phyloP scores from a whole-genome alignment of 2,329 filamentous ascomycete genomes.

The Ophiostoma australiae region DNA sequence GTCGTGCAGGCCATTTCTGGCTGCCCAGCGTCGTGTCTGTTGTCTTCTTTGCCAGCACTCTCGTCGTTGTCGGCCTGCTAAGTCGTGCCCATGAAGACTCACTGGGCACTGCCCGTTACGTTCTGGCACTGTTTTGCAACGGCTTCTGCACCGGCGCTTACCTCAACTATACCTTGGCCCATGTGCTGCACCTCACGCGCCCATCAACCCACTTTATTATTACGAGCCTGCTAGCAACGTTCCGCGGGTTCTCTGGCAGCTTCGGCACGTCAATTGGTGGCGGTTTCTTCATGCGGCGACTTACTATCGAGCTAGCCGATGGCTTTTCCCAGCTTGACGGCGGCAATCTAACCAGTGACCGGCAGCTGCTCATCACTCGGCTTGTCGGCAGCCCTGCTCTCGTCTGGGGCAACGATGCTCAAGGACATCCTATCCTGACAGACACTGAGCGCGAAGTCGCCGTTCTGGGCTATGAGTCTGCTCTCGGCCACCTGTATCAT shows the following conservation, averaged over 20 bases:
- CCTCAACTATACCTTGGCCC: constrained; percentile 76
- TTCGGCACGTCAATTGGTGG: constrained; percentile 78
- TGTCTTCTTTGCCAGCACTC: constrained; percentile 49
- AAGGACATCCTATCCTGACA: constrained; percentile 32
- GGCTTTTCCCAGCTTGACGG: constrained; percentile 52
- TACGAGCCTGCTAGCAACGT: constrained; percentile 70
- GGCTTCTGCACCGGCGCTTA: constrained; percentile 67
- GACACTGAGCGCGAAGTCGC: constrained; percentile 43
- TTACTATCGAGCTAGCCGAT: constrained; percentile 50
- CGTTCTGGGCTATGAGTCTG: constrained; percentile 44
- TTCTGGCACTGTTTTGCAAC: constrained; percentile 61
- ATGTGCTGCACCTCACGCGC: constrained; percentile 67
- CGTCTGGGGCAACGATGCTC: constrained; percentile 41
- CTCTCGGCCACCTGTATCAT: constrained; percentile 44
- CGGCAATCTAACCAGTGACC: constrained; percentile 35
- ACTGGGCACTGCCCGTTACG: constrained; percentile 53
- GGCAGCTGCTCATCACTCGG: constrained; percentile 41
- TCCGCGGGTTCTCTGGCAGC: constrained; percentile 73
- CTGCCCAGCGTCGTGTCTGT: constrained; percentile 56
- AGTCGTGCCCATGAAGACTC: constrained; percentile 39
- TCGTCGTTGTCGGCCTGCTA: constrained; percentile 50
- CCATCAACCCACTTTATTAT: constrained; percentile 67
- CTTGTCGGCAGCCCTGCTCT: constrained; percentile 49
- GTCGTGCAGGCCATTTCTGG: constrained; percentile 68
- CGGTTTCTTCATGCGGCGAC: constrained; percentile 63